Evolutionary conservation across 192 early-diverging fungal species (phyloP).

Genomic region (Mortierella antarctica): DNA sequence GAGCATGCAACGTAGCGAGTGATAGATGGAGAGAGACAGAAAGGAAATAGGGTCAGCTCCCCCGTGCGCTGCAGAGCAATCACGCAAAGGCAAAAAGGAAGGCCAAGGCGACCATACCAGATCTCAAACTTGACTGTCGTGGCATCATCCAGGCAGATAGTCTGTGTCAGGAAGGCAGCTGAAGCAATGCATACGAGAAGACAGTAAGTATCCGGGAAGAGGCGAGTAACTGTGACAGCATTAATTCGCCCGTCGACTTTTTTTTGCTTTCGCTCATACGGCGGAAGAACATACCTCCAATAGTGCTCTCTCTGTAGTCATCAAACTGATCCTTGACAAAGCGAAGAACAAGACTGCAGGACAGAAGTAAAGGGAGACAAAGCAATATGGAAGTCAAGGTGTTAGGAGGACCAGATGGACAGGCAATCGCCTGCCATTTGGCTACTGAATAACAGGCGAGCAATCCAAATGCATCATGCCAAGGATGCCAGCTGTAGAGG

Average conservation of each 20-base stretch:
- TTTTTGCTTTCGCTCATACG: background rate
- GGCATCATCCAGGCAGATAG: slow-evolving; percentile 85
- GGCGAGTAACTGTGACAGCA: slow-evolving; percentile 14
- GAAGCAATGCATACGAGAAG: background rate
- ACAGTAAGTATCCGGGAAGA: background rate
- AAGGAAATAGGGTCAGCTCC: background rate
- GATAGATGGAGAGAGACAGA: background rate
- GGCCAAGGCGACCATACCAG: slow-evolving; percentile 62
- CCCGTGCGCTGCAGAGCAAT: background rate
- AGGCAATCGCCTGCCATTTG: background rate
- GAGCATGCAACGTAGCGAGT: background rate
- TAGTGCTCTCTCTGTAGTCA: slow-evolving; percentile 93
- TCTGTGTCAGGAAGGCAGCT: slow-evolving; percentile 83
- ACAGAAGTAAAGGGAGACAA: slow-evolving; percentile 55
- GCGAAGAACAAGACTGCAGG: slow-evolving; percentile 76
- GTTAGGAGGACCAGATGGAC: background rate
- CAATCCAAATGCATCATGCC: background rate
- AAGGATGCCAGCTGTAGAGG: background rate
- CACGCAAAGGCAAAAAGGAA: background rate
- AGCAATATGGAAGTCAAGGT: background rate
- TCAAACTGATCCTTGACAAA: slow-evolving; percentile 95
- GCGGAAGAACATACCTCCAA: slow-evolving; percentile 67
- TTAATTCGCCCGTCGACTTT: slow-evolving; percentile 21
- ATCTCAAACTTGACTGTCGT: slow-evolving; percentile 95
- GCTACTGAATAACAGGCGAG: background rate